Percentiles rank a stretch among this genome's conserved stretches.
These are phyloP conservation scores for Lithospermum erythrorhizon DNA, from an alignment of 257 asterid genomes.

Conservation along the genomic window DNA sequence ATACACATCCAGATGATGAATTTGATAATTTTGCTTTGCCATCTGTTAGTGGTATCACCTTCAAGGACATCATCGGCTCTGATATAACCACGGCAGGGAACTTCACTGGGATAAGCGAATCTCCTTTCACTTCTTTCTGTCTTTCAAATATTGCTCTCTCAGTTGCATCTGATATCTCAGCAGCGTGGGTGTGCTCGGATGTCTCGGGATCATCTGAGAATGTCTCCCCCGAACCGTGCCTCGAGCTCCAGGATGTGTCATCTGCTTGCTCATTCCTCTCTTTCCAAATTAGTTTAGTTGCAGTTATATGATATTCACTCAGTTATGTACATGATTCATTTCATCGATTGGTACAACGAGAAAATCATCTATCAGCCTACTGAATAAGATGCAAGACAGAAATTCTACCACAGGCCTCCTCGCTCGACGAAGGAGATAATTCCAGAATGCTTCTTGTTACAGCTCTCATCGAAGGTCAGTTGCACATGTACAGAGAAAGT, in stretches of 20 bases:
- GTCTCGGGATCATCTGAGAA: constrained; percentile 30
- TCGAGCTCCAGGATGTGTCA: constrained; percentile 24
- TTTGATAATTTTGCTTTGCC: constrained; percentile 69
- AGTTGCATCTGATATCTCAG: constrained; percentile 17
- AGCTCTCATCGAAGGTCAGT: constrained; percentile 20
- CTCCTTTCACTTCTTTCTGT: constrained; percentile 71
- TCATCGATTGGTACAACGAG: constrained; percentile 26
- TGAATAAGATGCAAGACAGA: constrained; percentile 21
- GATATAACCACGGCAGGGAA: constrained; percentile 56
- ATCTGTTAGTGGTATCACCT: constrained; percentile 39
- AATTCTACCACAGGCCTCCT: constrained; percentile 15
- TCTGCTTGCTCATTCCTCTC: background rate
- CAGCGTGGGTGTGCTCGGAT: constrained; percentile 36
- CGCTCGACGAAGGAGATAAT: constrained; percentile 9
- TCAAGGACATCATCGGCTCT: constrained; percentile 46
- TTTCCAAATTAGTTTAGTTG: constrained; percentile 24
- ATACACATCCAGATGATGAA: constrained; percentile 66
- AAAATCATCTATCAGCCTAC: constrained; percentile 7
- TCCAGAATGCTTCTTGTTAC: constrained; percentile 2
- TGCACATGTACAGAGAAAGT: constrained; percentile 62
- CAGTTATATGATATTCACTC: constrained; percentile 24
- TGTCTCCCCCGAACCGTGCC: constrained; percentile 47
- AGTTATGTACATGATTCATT: constrained; percentile 20
- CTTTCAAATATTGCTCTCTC: constrained; percentile 56
- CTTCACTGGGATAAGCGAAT: constrained; percentile 52